Evolutionary conservation across 495 filamentous ascomycete genomes (phyloP), one percentile per base, ranked within the genome.

Genomic region (Glarea lozoyensis): DNA sequence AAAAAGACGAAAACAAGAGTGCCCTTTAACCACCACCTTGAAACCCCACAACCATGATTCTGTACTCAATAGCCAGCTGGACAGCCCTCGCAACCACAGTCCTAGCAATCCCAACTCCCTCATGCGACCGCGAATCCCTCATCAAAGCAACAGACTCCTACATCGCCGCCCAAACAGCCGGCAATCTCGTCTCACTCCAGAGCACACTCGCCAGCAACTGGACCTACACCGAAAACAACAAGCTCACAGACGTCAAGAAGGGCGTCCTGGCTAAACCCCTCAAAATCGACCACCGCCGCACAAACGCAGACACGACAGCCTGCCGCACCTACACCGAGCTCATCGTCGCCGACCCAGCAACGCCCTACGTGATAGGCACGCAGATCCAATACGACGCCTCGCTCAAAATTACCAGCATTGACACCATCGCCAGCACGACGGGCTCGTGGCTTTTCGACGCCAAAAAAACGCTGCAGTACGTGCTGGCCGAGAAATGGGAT

Each of bases 121-220:
- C 29, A 22, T 46, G 43, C 25, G 20, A 25, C 20, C 34, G 34
- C 31, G 43, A 29, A 10, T 20, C 32, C 39, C 69, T 74, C 42
- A 54, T 61, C 16, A 54, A 55, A 19, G 50, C 51, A 10, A 64
- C 69, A 2, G 59, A 66, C 38, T 55, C 51, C 44, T 61, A 68
- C 35, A 42, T 75, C n/a, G 56, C 56, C 7, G 67, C 71, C 0
- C 69, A 72, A 41, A 60, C 55, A 1, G 55, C 60, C 2, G 69
- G 68, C 37, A n/a, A n/a, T n/a, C n/a, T n/a, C n/a, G n/a, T n/a
- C n/a, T n/a, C n/a, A n/a, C n/a, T n/a, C n/a, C n/a, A n/a, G n/a
- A n/a, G n/a, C n/a, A n/a, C n/a, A n/a, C 31, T 37, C 17, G 10
- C 35, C 9, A 6, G 6, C 17, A 20, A 7, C 5, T 3, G 9